Percentiles rank a stretch among this genome's conserved stretches.
Evolutionary conservation across 2,329 filamentous ascomycete species (phyloP).

Genomic region (Fusarium solani-melongenae): DNA sequence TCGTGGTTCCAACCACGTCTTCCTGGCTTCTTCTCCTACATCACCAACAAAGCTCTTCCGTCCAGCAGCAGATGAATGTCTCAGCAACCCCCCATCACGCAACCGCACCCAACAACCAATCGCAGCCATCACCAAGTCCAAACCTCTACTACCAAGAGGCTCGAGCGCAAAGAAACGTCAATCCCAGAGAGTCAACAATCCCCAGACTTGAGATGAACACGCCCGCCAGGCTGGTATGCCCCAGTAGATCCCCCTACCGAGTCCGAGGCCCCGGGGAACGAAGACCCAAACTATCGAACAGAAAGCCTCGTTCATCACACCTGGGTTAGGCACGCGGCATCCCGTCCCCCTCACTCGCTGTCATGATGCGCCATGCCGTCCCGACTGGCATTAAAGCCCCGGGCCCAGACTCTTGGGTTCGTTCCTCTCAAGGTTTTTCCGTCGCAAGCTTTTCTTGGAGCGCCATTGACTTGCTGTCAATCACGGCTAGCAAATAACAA

Average conservation of each 20-base stretch:
- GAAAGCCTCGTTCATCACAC: neutral
- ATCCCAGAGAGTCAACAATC: neutral
- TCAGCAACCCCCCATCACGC: neutral
- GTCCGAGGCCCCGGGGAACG: neutral
- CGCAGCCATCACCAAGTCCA: neutral
- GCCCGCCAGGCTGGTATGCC: neutral
- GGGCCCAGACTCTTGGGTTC: conserved; percentile 1
- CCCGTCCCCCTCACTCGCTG: neutral
- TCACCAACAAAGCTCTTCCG: neutral
- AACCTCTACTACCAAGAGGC: neutral
- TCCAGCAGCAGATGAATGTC: neutral
- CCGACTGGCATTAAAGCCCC: neutral
- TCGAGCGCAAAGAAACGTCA: neutral
- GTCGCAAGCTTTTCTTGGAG: neutral
- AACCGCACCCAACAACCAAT: neutral
- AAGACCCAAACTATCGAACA: neutral
- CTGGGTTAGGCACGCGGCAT: neutral
- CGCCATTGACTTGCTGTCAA: neutral
- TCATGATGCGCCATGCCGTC: neutral
- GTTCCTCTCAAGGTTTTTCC: neutral
- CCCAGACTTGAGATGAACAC: too few relatives aligned
- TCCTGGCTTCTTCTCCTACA: neutral
- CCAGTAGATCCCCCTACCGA: neutral
- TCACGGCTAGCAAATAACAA: neutral
- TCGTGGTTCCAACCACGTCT: neutral